Conservation (phyloP, 352 stramenopile genomes). For the Phytophthora quininea region DNA sequence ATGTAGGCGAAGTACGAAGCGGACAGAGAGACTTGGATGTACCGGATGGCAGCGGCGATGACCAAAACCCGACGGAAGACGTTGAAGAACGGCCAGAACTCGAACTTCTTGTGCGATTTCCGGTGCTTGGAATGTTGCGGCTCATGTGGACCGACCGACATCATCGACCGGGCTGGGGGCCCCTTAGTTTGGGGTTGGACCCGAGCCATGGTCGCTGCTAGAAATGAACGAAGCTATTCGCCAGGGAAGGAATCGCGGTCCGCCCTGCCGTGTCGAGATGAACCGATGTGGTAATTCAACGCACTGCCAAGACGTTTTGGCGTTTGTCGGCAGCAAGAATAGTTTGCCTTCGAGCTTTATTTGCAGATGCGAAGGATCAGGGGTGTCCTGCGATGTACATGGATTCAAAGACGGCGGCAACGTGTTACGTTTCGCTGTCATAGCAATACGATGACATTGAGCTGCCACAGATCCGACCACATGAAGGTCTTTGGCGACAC, state of each 20-base stretch:
- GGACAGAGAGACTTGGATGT: slow-evolving; percentile 28
- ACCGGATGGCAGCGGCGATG: slow-evolving; percentile 26
- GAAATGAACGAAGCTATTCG: no score
- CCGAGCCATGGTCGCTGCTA: no score
- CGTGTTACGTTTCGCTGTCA: slow-evolving; percentile 72
- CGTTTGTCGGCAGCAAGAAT: no score
- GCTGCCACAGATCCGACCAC: slow-evolving; percentile 26
- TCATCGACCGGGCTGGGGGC: neutral
- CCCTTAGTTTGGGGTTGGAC: neutral
- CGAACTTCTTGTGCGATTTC: neutral
- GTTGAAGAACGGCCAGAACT: slow-evolving; percentile 4
- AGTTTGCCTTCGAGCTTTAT: neutral
- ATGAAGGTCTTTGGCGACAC: slow-evolving; percentile 23
- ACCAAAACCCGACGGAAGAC: slow-evolving; percentile 19
- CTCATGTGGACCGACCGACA: neutral
- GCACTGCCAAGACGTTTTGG: no score
- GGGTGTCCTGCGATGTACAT: slow-evolving; percentile 65
- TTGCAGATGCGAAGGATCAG: slow-evolving; percentile 58
- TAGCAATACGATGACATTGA: slow-evolving; percentile 29
- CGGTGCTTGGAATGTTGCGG: neutral
- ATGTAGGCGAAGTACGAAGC: slow-evolving; percentile 11
- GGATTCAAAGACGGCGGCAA: slow-evolving; percentile 29
- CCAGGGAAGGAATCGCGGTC: no score
- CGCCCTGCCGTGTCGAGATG: no score
- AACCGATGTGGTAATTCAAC: no score